phyloP scores from a whole-genome alignment of 2,329 filamentous ascomycete genomes.

The Penicillium sp. region DNA sequence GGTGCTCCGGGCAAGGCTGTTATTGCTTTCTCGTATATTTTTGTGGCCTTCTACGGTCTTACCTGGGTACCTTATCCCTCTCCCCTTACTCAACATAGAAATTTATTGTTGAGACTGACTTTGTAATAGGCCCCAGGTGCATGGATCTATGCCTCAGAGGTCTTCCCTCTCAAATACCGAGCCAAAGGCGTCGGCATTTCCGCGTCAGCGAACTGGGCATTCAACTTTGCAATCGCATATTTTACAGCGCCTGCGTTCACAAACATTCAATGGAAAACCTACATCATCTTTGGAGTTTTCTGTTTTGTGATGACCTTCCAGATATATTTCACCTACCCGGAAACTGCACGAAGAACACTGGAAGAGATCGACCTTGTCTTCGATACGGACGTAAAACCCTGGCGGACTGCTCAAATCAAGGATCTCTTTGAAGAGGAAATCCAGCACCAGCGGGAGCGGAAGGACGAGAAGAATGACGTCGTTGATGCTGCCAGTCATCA shows the following conservation, averaged over 20 bases:
- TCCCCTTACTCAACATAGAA: neutral
- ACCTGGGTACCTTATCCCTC: constrained; percentile 38
- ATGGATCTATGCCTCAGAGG: constrained; percentile 58
- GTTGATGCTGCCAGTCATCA: neutral
- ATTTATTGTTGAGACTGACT: neutral
- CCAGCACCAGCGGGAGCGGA: constrained; percentile 16
- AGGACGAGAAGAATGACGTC: neutral
- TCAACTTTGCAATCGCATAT: constrained; percentile 53
- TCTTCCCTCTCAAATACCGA: constrained; percentile 62
- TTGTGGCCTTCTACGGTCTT: constrained; percentile 32
- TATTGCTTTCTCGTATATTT: constrained; percentile 61
- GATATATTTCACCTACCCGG: constrained; percentile 62
- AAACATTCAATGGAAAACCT: constrained; percentile 45
- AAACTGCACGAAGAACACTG: constrained; percentile 67
- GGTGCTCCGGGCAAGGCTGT: constrained; percentile 54
- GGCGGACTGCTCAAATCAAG: constrained; percentile 24
- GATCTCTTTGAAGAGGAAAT: constrained; percentile 25
- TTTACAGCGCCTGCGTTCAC: constrained; percentile 58
- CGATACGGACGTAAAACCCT: constrained; percentile 29
- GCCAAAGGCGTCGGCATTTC: constrained; percentile 61
- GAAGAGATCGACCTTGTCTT: constrained; percentile 76
- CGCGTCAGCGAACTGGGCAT: constrained; percentile 61
- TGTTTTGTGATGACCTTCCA: constrained; percentile 66
- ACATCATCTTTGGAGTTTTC: constrained; percentile 61
- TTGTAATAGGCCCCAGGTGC: constrained; percentile 48